Evolutionary conservation across 257 asterid species (phyloP).

Genomic region (Nicotiana noctiflora): DNA sequence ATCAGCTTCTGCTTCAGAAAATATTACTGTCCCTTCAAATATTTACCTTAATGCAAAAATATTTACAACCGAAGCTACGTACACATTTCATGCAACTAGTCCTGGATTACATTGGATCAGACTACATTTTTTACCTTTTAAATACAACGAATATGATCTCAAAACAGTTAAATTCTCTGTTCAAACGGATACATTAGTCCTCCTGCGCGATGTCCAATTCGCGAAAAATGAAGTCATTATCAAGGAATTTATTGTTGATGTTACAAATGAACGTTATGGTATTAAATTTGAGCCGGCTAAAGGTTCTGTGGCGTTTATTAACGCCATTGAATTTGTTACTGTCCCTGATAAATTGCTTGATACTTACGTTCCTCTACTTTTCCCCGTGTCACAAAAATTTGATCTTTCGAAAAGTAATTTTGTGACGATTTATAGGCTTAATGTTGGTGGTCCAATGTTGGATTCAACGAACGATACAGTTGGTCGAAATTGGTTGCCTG

Average conservation of each 20-base stretch:
- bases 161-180: slow-evolving; percentile 26
- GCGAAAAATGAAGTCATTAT: slow-evolving; percentile 12
- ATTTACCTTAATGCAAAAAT: slow-evolving; percentile 16
- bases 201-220: slow-evolving; percentile 24
- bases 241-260: slow-evolving; percentile 39
- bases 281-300: slow-evolving; percentile 28
- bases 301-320: slow-evolving; percentile 42
- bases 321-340: slow-evolving; percentile 46
- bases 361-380: slow-evolving; percentile 29
- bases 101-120: slow-evolving; percentile 17
- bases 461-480: slow-evolving; percentile 44
- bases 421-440: slow-evolving; percentile 41
- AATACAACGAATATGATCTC: slow-evolving; percentile 1
- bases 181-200: slow-evolving; percentile 24
- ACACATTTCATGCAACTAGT: background rate
- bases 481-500: slow-evolving; percentile 40
- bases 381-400: slow-evolving; percentile 29
- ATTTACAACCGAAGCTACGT: slow-evolving; percentile 14
- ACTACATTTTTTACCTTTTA: slow-evolving; percentile 6
- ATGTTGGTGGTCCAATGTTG: slow-evolving; percentile 44
- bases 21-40: slow-evolving; percentile 4
- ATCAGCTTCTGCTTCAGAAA: slow-evolving; percentile 3
- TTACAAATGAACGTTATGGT: slow-evolving; percentile 28
- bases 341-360: slow-evolving; percentile 33
- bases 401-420: slow-evolving; percentile 27